Base-by-base conservation (phyloP, 2,329 filamentous ascomycete species). In the Lasiodiplodia citricola region DNA sequence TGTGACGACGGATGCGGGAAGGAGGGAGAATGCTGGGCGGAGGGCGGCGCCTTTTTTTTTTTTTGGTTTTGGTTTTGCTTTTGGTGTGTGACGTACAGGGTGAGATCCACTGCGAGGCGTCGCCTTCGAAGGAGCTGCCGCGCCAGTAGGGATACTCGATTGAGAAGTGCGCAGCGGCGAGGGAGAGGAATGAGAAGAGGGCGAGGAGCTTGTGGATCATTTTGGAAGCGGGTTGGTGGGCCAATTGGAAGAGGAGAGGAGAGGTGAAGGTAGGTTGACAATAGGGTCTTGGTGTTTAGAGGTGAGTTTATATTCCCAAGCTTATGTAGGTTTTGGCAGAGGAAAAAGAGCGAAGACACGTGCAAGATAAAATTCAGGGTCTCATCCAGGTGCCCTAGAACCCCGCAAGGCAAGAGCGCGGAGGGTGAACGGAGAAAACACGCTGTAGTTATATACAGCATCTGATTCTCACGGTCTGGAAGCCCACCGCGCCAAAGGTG, bases 91-190 rank as follows among this genome's bases (percentile, higher is more conserved):
- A 72, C 74, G 25, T 73, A 81, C 81, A 83, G 28, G 81, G 81
- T 54, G 77, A 81, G 38, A 72, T 73, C 72, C 76, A 83, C 69
- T 83, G 81, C 38, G 78, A 81, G 18, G 77, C 74, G 3, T 71
- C 72, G 10, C 69, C 73, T 7, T 68, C 71, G 68, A 82, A 82
- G 7, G 81, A 83, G 68, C 80, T 75, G 38, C 80, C 81, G 67
- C 82, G 78, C 82, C 81, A 83, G 69, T 68, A 68, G 7, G 82
- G 82, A 69, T 78, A 80, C 21, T 80, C 71, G 50, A 84, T 76
- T 25, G 72, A 72, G 78, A 83, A 84, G 72, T 84, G 82, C 4
- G 82, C 82, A 6, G 80, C 2, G 18, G 28, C 16, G 54, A 56
- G 28, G 54, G 54, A 13, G 54, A 56, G 54, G 54, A 21, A 18